Base-by-base conservation (phyloP, 441 rosid species). In the Adansonia gregorii region DNA sequence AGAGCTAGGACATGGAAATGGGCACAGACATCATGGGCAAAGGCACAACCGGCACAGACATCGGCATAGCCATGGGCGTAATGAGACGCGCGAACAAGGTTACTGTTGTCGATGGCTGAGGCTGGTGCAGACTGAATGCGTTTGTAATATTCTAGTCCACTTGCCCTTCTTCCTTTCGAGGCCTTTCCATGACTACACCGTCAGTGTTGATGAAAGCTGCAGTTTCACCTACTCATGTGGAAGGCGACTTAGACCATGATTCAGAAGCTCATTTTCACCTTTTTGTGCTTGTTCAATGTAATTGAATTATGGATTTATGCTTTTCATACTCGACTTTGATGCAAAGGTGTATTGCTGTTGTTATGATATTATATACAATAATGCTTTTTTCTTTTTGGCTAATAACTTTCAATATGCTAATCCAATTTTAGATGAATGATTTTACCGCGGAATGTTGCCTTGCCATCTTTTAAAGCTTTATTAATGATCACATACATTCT, bases 141-240 rank as follows among this genome's bases (percentile, higher is more conserved):
- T 77, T 12, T 77, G 79, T 15, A 75, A 24, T 9, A 2, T 77
- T 27, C 41, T 69, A 55, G 69, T 51, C 35, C 79, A 6, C 48
- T 22, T 77, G 52, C 79, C 79, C 12, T 5, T 46, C 15, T 77
- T 69, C 68, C 75, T 77, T 17, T 46, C 79, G 6, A 24, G 74
- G 68, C 79, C 75, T 4, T 6, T 4, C 15, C 79, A 77, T 77
- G 39, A 48, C 3, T 58, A 68, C 67, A 24, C 49, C 7, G 12
- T 77, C 6, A 0, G 1, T 17, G 49, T 77, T 8, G 69, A 35
- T 17, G 74, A 59, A 11, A n/a, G 69, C 69, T 77, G 79, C 75
- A 48, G 2, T 0, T 2, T 69, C 5, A 69, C 19, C 46, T 77
- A 15, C 79, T 0, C 35, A 0, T 77, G 75, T 48, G 69, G 39